Evolutionary conservation across 163 green algal species (phyloP), one percentile per base, ranked within the genome.

Genomic region (Scenedesmus sp.): DNA sequence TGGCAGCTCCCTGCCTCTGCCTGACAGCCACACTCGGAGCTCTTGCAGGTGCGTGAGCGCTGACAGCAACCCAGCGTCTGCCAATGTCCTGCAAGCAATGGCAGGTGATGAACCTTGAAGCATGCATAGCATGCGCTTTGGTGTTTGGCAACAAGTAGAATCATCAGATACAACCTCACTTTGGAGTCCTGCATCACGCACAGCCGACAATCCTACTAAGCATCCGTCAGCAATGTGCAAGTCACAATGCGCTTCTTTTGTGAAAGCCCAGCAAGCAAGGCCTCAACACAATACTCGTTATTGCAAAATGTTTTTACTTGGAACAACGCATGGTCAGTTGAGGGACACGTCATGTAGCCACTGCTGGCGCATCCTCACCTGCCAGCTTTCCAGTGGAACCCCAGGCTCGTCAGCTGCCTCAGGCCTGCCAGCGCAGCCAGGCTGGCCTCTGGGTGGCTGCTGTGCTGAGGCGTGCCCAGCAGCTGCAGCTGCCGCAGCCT

Each of bases 11-110:
- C 33, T 15, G 24, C 43, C 22, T 35, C 30, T 44, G 3, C 15
- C 73, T 76, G 65, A 76, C 20, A 90, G 37, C 85, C 85, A 90
- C 33, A 90, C 1, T 1, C 73, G 85, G 2, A 90, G 68, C 33
- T 73, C 43, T 22, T 72, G 33, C 16, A 90, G 85, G 44, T 83
- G 53, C 26, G 56, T 90, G 15, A 90, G 35, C 30, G 9, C 12
- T 24, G 42, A 70, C 43, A 90, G 68, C 26, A 49, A 44, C 0
- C 43, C 2, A 1, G 68, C 68, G 37, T 90, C 85, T 16, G 16
- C 12, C 33, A 90, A 43, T 9, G 85, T 84, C 85, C 85, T 90
- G 46, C 56, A 43, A 72, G 42, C 44, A 72, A 46, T n/a, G n/a
- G 46, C 4, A 12, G 5, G 7, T 20, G 30, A 76, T 76, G 65